A percentile compares a stretch with the other conserved stretches of the same genome.
Evolutionary conservation across 2,329 filamentous ascomycete species (phyloP).

Genomic region (Paracorniculantispora psalliotae): DNA sequence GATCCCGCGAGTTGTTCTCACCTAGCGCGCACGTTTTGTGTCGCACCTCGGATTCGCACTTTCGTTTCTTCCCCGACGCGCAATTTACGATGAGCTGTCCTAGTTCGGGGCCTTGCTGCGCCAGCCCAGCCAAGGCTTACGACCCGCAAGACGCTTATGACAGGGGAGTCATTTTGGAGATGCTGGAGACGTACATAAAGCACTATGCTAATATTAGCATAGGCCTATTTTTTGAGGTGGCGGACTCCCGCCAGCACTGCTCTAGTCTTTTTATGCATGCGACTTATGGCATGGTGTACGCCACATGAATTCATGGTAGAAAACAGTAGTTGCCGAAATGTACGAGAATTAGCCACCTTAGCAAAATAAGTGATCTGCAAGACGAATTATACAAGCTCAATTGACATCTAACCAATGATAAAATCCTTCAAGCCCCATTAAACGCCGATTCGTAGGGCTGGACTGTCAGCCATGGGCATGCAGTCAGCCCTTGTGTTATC

Average conservation of each 20-base stretch:
- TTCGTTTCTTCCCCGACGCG: background rate
- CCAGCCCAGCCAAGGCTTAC: slow-evolving; percentile 3
- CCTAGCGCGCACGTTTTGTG: background rate
- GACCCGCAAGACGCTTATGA: background rate
- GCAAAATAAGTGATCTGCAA: background rate
- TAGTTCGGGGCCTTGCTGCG: background rate
- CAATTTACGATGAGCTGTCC: background rate
- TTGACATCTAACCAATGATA: background rate
- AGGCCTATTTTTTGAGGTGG: background rate
- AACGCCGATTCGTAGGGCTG: slow-evolving; percentile 1
- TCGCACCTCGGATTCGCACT: no score
- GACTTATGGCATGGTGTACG: background rate
- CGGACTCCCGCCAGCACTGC: background rate
- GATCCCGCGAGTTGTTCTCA: slow-evolving; percentile 5
- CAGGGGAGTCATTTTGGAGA: background rate
- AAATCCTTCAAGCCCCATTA: background rate
- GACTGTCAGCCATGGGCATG: background rate
- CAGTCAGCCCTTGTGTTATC: background rate
- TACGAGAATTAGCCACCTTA: background rate
- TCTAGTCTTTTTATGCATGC: background rate
- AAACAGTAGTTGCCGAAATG: background rate
- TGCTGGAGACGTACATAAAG: background rate
- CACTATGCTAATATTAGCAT: background rate
- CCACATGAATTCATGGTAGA: background rate
- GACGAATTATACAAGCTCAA: background rate